These are phyloP conservation scores for Phytophthora idaei DNA, from an alignment of 352 stramenopile genomes.

Conservation along the genomic window DNA sequence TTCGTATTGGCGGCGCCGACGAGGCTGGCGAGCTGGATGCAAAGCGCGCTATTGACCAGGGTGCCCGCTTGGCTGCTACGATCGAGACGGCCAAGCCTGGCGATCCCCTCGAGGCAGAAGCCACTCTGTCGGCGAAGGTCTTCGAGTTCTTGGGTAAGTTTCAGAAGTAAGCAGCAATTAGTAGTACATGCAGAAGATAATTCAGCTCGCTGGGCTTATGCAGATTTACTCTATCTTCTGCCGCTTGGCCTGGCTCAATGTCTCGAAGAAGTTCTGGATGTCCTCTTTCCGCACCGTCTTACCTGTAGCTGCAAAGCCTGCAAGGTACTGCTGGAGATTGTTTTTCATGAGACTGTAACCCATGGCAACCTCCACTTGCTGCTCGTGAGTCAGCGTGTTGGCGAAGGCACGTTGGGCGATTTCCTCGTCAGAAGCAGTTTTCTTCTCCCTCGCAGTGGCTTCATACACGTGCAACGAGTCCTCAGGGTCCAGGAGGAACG, in stretches of 20 bases:
- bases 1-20: conserved; percentile 95
- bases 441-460: conserved; percentile 43
- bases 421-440: conserved; percentile 47
- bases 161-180: conserved; percentile 36
- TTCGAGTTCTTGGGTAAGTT: conserved; percentile 63
- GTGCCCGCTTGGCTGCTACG: conserved; percentile 82
- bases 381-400: conserved; percentile 63
- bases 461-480: conserved; percentile 77
- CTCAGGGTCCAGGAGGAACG: conserved; percentile 65
- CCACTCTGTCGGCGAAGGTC: conserved; percentile 50
- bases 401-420: conserved; percentile 56
- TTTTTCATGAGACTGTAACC: conserved; percentile 79
- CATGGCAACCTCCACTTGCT: conserved; percentile 78
- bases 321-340: conserved; percentile 69
- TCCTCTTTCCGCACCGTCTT: conserved; percentile 78
- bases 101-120: conserved; percentile 49
- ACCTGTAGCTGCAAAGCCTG: conserved; percentile 55
- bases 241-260: conserved; percentile 55
- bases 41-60: conserved; percentile 98
- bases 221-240: conserved; percentile 48
- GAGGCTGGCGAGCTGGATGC: conserved; percentile 96
- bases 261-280: conserved; percentile 74
- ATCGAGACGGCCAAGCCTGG: conserved; percentile 85
- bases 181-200: background rate
- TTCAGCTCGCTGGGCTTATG: background rate